Base-by-base conservation (phyloP, 2,329 filamentous ascomycete species). In the Byssochlamys sp. region DNA sequence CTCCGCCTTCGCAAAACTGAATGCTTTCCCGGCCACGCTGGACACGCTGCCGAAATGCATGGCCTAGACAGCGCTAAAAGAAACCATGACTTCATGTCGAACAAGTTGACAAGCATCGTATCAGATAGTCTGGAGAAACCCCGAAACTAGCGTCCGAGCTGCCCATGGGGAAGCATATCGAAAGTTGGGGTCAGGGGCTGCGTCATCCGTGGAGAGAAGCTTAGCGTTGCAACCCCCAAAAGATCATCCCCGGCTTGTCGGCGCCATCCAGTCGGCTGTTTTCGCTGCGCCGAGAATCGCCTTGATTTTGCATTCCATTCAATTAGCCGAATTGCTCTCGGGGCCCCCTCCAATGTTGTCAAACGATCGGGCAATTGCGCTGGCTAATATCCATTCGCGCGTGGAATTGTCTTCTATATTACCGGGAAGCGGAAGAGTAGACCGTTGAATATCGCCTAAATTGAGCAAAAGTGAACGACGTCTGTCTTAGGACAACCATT, bases 41-140 rank as follows among this genome's bases (percentile, higher is more conserved):
- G 6, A 14, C 14, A 45, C 35, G 5, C 35, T 45, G 14, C 35
- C 35, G 35, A 45, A 19, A n/a, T n/a, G 35, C 35, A 45, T 45
- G 35, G 35, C 14, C 14, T 4, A 19, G 35, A 45, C 4, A 45
- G 12, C 35, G 12, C 35, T 45, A n/a, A 45, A 19, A 45, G n/a
- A 19, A 19, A 45, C 35, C 2, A 45, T 45, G 35, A 29, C 25
- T 60, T 54, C 52, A 53, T 25, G 26, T 26, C 33, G 39, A 52
- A 48, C 49, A 11, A 54, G 45, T 25, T 14, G 39, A 14, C 57
- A 53, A n/a, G 49, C 55, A 39, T 26, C 26, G 58, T 62, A 55
- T 64, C 54, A 48, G 63, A 66, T 65, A 58, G 53, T 52, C 59
- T 51, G 53, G 33, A 54, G 57, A 45, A 59, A 58, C 64, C 63